Base-by-base conservation (phyloP, 164 flowering plant genomes). In the Chloranthus sessilifolius region DNA sequence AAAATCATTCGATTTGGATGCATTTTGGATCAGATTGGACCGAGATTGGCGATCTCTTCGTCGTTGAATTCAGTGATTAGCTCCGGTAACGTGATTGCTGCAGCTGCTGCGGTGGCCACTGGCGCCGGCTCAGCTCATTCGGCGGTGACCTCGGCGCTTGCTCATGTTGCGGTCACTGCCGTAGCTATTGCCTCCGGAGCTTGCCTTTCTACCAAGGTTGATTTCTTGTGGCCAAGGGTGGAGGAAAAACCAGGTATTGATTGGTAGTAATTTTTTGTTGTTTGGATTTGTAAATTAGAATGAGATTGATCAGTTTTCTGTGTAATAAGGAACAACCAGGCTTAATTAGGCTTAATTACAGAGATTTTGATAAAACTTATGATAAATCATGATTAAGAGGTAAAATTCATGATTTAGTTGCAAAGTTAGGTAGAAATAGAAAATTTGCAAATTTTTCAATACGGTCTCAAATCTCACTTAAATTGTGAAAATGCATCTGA, bases 141-240 rank as follows among this genome's bases (percentile, higher is more conserved):
- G n/a, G 98, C 94, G 0, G 95, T 87, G 37, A 42, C 78, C 0
- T 82, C 95, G 3, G 77, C 98, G 3, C 74, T 90, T 10, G 82
- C 95, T 31, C 94, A 90, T 11, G 88, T 90, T 15, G 95, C 95
- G 2, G 87, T 87, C 31, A 82, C 95, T 19, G 95, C 95, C 2
- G 79, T 90, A 5, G 97, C 97, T 11, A 84, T 86, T 50, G 95
- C 94, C 11, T 90, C 94, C 8, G 98, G 98, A 0, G 98, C 98
- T 59, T 90, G 98, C 50, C 83, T 90, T 12, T 84, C 95, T 10
- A 90, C 95, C 2, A 90, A 84, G 69, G 89, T 87, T 7, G 95
- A 87, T 60, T 90, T 79, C 64, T 53, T 90, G 56, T 87, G 91
- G 98, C 98, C 98, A 21, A 77, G 79, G 34, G 45, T 54, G 35